Base-by-base conservation (phyloP, 2,329 filamentous ascomycete species). In the Cadophora sp. region DNA sequence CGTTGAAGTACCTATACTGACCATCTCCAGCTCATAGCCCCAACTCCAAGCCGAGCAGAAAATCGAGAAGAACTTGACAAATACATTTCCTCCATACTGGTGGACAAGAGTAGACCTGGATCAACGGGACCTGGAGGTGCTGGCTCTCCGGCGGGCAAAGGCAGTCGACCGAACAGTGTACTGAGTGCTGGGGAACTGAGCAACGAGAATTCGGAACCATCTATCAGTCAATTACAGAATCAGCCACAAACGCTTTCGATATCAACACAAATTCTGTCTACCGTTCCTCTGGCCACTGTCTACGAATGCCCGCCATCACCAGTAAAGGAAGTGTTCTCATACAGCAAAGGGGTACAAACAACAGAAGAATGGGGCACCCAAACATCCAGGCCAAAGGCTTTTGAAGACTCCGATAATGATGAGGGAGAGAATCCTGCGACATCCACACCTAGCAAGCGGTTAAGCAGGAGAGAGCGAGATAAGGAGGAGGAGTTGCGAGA, bases 321-420 rank as follows among this genome's bases (percentile, higher is more conserved):
- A 41, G 87, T 90, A 64, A 88, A 91, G 71, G 96, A 99, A 79
- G 84, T 97, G 67, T 94, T 97, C 76, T 97, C 94, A 62, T 99
- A 99, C 83, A 98, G 92, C 84, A 98, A 97, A 82, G 94, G 90
- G 65, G 94, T 98, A 24, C 96, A 99, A 80, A 97, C 96, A 18
- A 88, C 91, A 24, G 91, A 93, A 74, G 88, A 90, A 70, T 92
- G 92, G 88, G 80, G 80, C 7, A 82, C 83, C 5, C 81, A 83
- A 65, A 81, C 85, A 33, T 81, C 84, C 41, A 82, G 84, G 39
- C 80, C 84, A 0, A 83, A 84, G 60, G 84, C 83, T 3, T 82
- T 84, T 58, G 85, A 87, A 9, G 86, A 87, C 36, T 84, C 87
- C 27, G 89, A 89, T 18, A 90, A 94, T 36, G 83, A 84, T 36